phyloP scores from a whole-genome alignment of 257 asterid genomes.

The Prunella vulgaris region DNA sequence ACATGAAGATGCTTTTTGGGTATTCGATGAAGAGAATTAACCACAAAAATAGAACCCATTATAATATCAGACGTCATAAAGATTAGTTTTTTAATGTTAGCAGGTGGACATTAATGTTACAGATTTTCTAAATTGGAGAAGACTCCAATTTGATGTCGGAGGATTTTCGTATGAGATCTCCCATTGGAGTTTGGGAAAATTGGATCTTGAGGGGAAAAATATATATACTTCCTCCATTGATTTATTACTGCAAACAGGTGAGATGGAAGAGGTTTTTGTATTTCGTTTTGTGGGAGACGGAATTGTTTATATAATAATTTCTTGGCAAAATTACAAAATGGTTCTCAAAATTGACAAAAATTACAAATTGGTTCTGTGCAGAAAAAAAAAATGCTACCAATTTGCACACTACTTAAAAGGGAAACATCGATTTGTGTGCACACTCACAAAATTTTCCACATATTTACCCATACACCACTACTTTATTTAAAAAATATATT shows the following conservation, averaged over 20 bases:
- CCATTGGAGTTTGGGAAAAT: not conserved
- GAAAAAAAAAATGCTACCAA: no score
- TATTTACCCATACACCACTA: no score
- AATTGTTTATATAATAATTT: no score
- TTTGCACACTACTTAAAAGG: no score
- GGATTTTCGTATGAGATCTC: not conserved
- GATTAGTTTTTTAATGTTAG: not conserved
- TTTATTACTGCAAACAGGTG: not conserved
- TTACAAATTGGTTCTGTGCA: no score
- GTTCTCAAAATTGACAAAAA: no score
- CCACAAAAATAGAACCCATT: not conserved
- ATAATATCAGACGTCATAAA: not conserved
- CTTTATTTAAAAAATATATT: no score
- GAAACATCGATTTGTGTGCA: no score
- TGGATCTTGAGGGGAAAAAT: not conserved
- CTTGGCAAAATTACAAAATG: no score
- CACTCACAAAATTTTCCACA: no score
- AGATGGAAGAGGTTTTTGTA: not conserved
- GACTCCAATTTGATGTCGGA: not conserved
- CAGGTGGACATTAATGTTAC: not conserved
- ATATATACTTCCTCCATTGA: not conserved
- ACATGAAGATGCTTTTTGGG: not conserved
- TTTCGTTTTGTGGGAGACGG: no score
- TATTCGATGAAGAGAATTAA: not conserved
- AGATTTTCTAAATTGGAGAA: not conserved